Base-by-base conservation (phyloP, 2,329 filamentous ascomycete species). In the Fusarium nelsonii region DNA sequence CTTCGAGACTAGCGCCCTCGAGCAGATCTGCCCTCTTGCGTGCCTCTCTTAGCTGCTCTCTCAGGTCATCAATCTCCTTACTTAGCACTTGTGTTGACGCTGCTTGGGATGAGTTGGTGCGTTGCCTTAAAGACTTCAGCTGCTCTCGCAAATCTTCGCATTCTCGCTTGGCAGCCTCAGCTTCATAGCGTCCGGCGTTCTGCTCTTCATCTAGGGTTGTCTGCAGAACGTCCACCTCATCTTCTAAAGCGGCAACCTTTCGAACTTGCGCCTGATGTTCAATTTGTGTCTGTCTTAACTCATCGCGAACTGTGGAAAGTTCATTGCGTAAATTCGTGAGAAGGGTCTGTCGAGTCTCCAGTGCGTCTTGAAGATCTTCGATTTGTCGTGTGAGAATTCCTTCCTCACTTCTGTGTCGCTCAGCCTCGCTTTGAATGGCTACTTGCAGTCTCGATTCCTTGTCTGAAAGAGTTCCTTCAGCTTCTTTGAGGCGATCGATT, bases 191-290 rank as follows among this genome's bases (percentile, higher is more conserved):
- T 15, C 71, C 73, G 32, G 69, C 58, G 6, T 71, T 71, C 56
- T 73, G 71, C 51, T 75, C 73, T 32, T 74, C 70, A 39, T 74
- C 71, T 28, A 75, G 45, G 9, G 72, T 76, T 33, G 57, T 73
- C 76, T 93, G 91, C 15, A 94, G 80, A 30, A 92, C 87, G 54
- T 92, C 89, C n/a, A 93, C 84, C 75, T 94, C 92, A 69, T 94
- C 91, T 75, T 94, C 91, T 20, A 94, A 78, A 9, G 85, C 84
- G 59, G 91, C 87, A 3, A 90, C 82, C 76, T 89, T 92, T 69
- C 92, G 90, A 49, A 83, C 82, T 63, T 92, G 83, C 1, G 84
- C 77, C 68, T 88, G 86, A 74, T 88, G 85, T 68, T 90, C 88
- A 23, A 90, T 84, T 68, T 90, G 87, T 28, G 87, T 87, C 50